phyloP scores from a whole-genome alignment of 1,284 basidiomycete species.

The Inonotus hispidus region DNA sequence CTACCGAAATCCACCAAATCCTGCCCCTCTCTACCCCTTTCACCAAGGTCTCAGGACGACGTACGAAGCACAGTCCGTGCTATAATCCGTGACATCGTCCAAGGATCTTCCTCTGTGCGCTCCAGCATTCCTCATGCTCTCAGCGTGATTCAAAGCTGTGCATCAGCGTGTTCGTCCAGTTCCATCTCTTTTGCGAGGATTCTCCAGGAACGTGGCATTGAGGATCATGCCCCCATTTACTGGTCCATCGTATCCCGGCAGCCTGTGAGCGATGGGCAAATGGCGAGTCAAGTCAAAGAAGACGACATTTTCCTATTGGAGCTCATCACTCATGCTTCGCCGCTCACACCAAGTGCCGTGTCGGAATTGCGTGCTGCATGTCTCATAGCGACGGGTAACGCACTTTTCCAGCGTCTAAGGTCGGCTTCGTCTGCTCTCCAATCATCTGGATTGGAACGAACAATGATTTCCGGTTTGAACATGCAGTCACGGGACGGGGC shows the following conservation, averaged over 20 bases:
- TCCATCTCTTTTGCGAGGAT: constrained; percentile 40
- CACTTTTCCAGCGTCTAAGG: constrained; percentile 55
- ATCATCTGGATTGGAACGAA: constrained; percentile 48
- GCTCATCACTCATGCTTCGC: constrained; percentile 49
- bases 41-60: constrained; percentile 25
- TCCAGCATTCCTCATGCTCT: constrained; percentile 22
- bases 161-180: constrained; percentile 37
- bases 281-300: constrained; percentile 21
- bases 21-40: neutral
- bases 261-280: constrained; percentile 26
- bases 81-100: constrained; percentile 46
- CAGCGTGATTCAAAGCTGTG: constrained; percentile 41
- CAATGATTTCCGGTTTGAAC: constrained; percentile 37
- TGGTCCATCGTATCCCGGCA: constrained; percentile 64
- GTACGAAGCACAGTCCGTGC: constrained; percentile 40
- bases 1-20: neutral
- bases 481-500: neutral
- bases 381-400: constrained; percentile 54
- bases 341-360: constrained; percentile 42
- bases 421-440: constrained; percentile 42
- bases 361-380: constrained; percentile 61
- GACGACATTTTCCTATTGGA: constrained; percentile 42
- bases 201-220: constrained; percentile 56
- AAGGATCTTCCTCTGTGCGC: constrained; percentile 19
- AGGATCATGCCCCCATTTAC: constrained; percentile 58